phyloP scores from a whole-genome alignment of 208 protist genomes.

The Leishmania amazonensis region DNA sequence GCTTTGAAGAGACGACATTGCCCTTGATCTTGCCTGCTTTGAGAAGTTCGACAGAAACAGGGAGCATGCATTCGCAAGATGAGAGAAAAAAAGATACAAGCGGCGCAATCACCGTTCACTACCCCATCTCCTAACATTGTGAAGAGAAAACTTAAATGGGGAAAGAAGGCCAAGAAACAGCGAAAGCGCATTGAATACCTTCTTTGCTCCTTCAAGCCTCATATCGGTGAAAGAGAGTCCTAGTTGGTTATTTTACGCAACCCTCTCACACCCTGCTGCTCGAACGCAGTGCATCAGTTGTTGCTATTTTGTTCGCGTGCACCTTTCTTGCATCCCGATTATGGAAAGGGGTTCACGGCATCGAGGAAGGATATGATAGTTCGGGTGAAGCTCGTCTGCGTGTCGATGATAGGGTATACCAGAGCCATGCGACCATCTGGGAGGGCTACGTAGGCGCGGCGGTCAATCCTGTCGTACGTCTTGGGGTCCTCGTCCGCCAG shows the following conservation, averaged over 20 bases:
- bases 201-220: constrained; percentile 3
- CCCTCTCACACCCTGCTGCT: not conserved
- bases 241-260: constrained; percentile 25
- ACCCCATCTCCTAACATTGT: not conserved
- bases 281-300: not conserved
- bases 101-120: not conserved
- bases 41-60: not conserved
- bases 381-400: constrained; percentile 74
- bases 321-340: constrained; percentile 5
- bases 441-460: constrained; percentile 88
- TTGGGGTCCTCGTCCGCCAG: constrained; percentile 79
- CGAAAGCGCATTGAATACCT: not conserved
- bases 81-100: not conserved
- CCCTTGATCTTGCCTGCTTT: not conserved
- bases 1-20: not conserved
- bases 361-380: constrained; percentile 85
- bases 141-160: not conserved
- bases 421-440: constrained; percentile 91
- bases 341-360: constrained; percentile 83
- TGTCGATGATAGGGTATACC: constrained; percentile 90
- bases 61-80: too few species aligned
- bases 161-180: not conserved
- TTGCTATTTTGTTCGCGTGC: not conserved
- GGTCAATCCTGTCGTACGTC: constrained; percentile 89
- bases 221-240: constrained; percentile 9